Base-by-base conservation (phyloP, 23 red algal genomes). In the Cyanidium caldarium region DNA sequence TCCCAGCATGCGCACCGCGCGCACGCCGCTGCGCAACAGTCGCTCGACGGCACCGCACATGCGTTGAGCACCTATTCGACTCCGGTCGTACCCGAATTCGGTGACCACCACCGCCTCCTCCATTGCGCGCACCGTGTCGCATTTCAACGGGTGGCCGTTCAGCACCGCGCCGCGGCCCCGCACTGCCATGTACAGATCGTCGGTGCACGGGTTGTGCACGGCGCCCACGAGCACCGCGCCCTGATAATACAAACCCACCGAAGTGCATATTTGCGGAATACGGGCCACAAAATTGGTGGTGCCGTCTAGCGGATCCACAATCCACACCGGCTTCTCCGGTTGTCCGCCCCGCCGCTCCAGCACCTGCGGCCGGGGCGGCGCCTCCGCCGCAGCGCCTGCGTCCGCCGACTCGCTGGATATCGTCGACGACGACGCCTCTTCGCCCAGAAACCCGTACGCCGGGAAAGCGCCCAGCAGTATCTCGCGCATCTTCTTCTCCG, bases 231-330 rank as follows among this genome's bases (percentile, higher is more conserved):
- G 58, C 19, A 68, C 3, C 42, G 38, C 37, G 30, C 70, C 57
- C 0, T 71, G 21, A 17, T 41, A 51, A 31, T 73, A 39, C 25
- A 82, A 70, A 12, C 42, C 81, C 21, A 85, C 19, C 2, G 41
- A 67, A 14, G 34, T 40, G 29, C 73, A 77, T 16, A 66, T 34
- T 25, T 41, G 29, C 2, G 65, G 58, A 69, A 71, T 25, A 10
- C 72, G 38, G 19, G 34, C 0, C 34, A 77, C 72, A 68, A 85
- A 95, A 43, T 95, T 95, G 15, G 82, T 74, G 30, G 89, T 95
- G 40, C 89, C 89, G 67, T 95, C 89, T 19, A 95, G 65, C 0
- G 89, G 89, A 42, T 95, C 89, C 21, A 87, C 72, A 39, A 95
- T 76, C 82, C 82, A 91, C 28, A 78, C 79, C 28, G 39, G 2